Conservation (phyloP, 257 asterid species). For the Euphrasia confusa region DNA sequence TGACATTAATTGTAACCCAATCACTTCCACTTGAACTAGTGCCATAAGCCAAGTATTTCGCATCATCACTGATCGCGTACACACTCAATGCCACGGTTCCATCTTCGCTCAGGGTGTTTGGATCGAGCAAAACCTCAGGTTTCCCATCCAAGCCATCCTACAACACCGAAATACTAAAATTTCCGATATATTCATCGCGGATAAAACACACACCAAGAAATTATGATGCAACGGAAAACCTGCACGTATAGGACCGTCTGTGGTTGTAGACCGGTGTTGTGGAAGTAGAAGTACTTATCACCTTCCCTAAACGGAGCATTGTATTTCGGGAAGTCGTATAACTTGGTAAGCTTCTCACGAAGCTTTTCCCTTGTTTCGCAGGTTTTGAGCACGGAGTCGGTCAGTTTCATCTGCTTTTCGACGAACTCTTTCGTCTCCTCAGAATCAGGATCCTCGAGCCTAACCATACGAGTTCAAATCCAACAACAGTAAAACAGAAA, state of each 20-base stretch:
- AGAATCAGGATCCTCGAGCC: conserved; percentile 99
- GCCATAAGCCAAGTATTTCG: conserved; percentile 75
- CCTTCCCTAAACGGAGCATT: conserved; percentile 83
- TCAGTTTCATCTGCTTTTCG: conserved; percentile 61
- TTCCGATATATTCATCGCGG: conserved; percentile 8
- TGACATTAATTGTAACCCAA: conserved; percentile 82
- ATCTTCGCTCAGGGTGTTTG: conserved; percentile 77
- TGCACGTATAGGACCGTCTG: conserved; percentile 79
- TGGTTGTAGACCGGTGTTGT: conserved; percentile 89
- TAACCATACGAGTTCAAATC: conserved; percentile 27
- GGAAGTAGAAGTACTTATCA: conserved; percentile 80
- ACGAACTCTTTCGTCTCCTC: conserved; percentile 83
- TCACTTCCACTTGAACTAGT: conserved; percentile 91
- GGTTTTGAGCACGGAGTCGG: conserved; percentile 63
- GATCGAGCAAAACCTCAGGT: conserved; percentile 84
- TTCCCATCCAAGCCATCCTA: conserved; percentile 77
- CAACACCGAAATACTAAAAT: conserved; percentile 18
- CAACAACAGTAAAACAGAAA: conserved; percentile 12
- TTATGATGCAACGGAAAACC: conserved; percentile 33
- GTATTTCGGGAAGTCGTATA: conserved; percentile 71
- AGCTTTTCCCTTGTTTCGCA: conserved; percentile 77
- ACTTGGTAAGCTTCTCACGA: conserved; percentile 52
- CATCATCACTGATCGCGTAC: conserved; percentile 72
- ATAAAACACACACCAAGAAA: neutral
- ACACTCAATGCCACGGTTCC: conserved; percentile 71